Conservation (phyloP, 805 yeast species). For the Candida sithepensis region DNA sequence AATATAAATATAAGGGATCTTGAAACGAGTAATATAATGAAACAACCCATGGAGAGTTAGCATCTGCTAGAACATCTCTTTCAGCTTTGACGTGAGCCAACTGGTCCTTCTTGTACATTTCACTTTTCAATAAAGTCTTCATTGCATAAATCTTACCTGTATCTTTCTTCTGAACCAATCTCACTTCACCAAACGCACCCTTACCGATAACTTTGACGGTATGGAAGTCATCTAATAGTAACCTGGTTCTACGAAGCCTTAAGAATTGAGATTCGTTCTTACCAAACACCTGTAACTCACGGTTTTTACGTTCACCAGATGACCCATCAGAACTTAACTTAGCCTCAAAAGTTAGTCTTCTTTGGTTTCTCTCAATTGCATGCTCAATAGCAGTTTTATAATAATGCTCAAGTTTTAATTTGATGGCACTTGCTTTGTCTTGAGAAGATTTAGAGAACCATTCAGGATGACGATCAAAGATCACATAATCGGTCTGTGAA, state of each 20-base stretch:
- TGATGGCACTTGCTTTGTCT: constrained; percentile 81
- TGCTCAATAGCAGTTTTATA: constrained; percentile 83
- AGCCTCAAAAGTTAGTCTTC: constrained; percentile 82
- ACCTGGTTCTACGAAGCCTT: constrained; percentile 78
- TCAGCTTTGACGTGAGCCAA: constrained; percentile 94
- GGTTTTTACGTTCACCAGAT: constrained; percentile 76
- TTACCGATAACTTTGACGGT: constrained; percentile 92
- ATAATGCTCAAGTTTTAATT: constrained; percentile 76
- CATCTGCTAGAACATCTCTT: constrained; percentile 89
- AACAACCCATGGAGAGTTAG: constrained; percentile 87
- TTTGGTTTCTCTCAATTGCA: constrained; percentile 93
- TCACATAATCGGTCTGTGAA: constrained; percentile 47
- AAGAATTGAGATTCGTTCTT: constrained; percentile 84
- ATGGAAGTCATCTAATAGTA: constrained; percentile 76
- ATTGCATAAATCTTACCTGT: constrained; percentile 90
- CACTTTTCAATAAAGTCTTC: constrained; percentile 87
- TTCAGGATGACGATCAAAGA: constrained; percentile 82
- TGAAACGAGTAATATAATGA: constrained; percentile 79
- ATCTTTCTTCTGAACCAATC: constrained; percentile 89
- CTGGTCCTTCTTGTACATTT: constrained; percentile 93
- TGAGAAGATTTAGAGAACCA: constrained; percentile 67
- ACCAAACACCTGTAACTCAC: constrained; percentile 81
- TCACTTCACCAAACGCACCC: constrained; percentile 97
- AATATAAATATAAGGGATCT: constrained; percentile 67
- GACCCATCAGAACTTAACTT: constrained; percentile 61